These are phyloP conservation scores for Panicum miliaceum DNA, from an alignment of 176 grass and related monocot species.

Conservation along the genomic window DNA sequence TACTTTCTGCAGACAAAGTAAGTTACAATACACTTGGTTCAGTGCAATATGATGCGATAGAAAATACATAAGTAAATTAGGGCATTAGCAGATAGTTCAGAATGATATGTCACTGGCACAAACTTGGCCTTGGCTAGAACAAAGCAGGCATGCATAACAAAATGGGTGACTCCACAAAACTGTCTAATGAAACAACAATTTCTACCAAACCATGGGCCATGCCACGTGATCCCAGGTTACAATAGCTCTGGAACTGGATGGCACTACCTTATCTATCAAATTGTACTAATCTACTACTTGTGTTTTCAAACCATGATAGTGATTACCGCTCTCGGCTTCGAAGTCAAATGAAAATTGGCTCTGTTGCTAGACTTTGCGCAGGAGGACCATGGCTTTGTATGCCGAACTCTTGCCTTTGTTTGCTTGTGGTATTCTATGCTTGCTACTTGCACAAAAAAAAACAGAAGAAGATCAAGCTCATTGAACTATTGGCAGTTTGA, in stretches of 20 bases:
- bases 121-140: not conserved
- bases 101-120: not conserved
- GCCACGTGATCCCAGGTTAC: slow-evolving; percentile 43
- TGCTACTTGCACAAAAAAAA: slow-evolving; percentile 43
- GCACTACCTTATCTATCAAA: slow-evolving; percentile 3
- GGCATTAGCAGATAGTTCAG: not conserved
- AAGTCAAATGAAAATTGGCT: slow-evolving; percentile 43
- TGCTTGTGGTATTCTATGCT: slow-evolving; percentile 72
- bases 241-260: slow-evolving; percentile 16
- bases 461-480: slow-evolving; percentile 10
- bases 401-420: slow-evolving; percentile 75
- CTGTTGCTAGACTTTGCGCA: slow-evolving; percentile 58
- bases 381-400: slow-evolving; percentile 65
- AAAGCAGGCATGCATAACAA: slow-evolving; percentile 1
- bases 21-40: not conserved
- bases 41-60: not conserved
- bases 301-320: not conserved
- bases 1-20: slow-evolving; percentile 58
- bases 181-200: slow-evolving; percentile 1
- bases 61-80: not conserved
- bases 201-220: slow-evolving; percentile 38
- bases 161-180: slow-evolving; percentile 7
- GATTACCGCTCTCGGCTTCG: slow-evolving; percentile 60
- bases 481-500: not conserved
- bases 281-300: not conserved